These are phyloP conservation scores for Lentinus tigrinus DNA, from an alignment of 768 basidiomycete species.

Conservation along the genomic window DNA sequence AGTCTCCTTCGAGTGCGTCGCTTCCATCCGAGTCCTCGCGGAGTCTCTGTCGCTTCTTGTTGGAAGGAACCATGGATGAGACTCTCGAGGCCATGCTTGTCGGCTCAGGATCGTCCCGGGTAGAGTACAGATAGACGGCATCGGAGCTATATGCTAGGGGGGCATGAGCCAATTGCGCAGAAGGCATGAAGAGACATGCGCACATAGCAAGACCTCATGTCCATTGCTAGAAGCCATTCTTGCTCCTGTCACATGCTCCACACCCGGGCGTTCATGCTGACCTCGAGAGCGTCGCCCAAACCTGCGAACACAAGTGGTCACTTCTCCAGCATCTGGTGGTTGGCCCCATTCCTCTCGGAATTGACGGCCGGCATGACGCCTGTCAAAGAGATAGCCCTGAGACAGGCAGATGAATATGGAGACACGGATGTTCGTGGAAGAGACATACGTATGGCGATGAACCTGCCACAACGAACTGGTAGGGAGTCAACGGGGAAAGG, in stretches of 20 bases:
- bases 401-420: constrained; percentile 16
- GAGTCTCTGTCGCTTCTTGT: constrained; percentile 1
- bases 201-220: constrained; percentile 56
- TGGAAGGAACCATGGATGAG: constrained; percentile 15
- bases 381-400: constrained; percentile 82
- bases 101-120: constrained; percentile 53
- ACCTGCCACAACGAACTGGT: constrained; percentile 84
- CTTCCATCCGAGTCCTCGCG: neutral
- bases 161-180: neutral
- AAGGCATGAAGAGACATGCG: neutral
- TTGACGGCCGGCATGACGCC: constrained; percentile 64
- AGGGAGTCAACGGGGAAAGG: constrained; percentile 75
- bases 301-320: constrained; percentile 79
- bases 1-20: neutral
- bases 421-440: neutral
- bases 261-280: constrained; percentile 34
- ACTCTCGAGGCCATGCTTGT: constrained; percentile 18
- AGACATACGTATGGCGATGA: constrained; percentile 68
- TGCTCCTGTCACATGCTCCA: constrained; percentile 75
- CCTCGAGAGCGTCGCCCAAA: constrained; percentile 55
- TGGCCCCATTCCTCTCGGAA: constrained; percentile 72
- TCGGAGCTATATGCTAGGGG: constrained; percentile 68
- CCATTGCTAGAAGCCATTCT: constrained; percentile 69
- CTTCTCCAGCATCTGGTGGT: constrained; percentile 43
- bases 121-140: constrained; percentile 72